Conservation (phyloP, 257 asterid species). For the Mentha longifolia region DNA sequence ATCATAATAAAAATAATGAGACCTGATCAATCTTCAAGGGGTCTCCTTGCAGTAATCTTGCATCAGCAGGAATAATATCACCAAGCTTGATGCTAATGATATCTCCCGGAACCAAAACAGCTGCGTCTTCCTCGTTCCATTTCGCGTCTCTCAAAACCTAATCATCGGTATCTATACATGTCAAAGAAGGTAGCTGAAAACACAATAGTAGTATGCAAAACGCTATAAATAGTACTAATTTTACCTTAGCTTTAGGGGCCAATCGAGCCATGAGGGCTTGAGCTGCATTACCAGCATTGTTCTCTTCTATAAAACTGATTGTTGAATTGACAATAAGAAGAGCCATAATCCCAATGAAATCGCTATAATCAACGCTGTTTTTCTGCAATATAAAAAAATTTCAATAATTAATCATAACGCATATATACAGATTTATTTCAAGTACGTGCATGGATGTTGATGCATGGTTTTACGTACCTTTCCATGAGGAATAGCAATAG, state of each 20-base stretch:
- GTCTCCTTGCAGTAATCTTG: slow-evolving; percentile 74
- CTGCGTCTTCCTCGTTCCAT: slow-evolving; percentile 74
- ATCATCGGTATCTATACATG: background rate
- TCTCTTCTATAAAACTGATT: slow-evolving; percentile 73
- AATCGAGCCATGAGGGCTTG: slow-evolving; percentile 73
- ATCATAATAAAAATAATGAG: background rate
- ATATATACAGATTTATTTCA: no score
- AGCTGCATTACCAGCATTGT: slow-evolving; percentile 82
- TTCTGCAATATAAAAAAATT: background rate
- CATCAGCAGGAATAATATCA: slow-evolving; percentile 84
- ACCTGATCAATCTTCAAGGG: slow-evolving; percentile 74
- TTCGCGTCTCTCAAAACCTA: slow-evolving; percentile 46
- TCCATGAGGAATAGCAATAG: slow-evolving; percentile 77
- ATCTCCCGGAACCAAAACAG: slow-evolving; percentile 76
- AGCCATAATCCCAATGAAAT: slow-evolving; percentile 58
- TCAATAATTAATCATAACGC: background rate
- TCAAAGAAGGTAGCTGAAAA: background rate
- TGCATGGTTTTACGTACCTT: slow-evolving; percentile 39
- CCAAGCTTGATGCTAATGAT: slow-evolving; percentile 70
- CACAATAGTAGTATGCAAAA: background rate
- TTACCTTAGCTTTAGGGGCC: slow-evolving; percentile 70
- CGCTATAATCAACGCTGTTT: slow-evolving; percentile 55
- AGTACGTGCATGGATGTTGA: background rate
- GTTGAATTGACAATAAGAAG: slow-evolving; percentile 68
- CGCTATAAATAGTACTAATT: background rate